Evolutionary conservation across 148 eudicot genomes (phyloP).

Genomic region (Vaccinium darrowii): DNA sequence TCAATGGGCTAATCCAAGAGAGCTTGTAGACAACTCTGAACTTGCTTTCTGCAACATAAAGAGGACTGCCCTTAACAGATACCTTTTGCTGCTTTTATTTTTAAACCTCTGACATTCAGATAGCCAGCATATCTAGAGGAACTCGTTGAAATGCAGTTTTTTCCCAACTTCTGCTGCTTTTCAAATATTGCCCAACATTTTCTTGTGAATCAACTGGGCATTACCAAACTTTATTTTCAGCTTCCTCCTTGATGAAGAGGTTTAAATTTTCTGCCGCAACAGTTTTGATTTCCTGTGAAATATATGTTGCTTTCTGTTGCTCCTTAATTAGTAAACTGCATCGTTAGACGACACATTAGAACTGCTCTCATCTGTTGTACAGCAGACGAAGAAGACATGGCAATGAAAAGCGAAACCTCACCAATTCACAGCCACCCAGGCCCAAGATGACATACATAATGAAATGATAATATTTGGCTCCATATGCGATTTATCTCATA

Average conservation of each 20-base stretch:
- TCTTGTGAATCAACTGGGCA: neutral
- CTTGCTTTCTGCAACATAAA: neutral
- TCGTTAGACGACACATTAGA: neutral
- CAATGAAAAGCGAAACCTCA: neutral
- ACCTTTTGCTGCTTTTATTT: neutral
- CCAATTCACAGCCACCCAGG: neutral
- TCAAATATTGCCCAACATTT: neutral
- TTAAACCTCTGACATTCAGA: neutral
- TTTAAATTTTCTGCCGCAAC: neutral
- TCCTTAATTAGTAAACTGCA: neutral
- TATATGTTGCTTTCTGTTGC: neutral
- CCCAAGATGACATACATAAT: neutral
- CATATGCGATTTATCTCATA: neutral
- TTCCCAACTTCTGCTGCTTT: neutral
- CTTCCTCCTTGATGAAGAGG: neutral
- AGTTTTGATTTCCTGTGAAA: neutral
- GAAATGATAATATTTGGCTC: neutral
- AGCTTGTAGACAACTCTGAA: neutral
- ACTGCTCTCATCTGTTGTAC: neutral
- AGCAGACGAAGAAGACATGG: neutral
- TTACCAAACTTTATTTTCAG: neutral
- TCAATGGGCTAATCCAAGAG: conserved; percentile 1
- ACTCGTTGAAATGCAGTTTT: neutral
- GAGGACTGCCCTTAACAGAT: neutral
- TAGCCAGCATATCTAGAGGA: neutral